Base-by-base conservation (phyloP, 2,329 filamentous ascomycete species). In the Fusarium veterinarium region DNA sequence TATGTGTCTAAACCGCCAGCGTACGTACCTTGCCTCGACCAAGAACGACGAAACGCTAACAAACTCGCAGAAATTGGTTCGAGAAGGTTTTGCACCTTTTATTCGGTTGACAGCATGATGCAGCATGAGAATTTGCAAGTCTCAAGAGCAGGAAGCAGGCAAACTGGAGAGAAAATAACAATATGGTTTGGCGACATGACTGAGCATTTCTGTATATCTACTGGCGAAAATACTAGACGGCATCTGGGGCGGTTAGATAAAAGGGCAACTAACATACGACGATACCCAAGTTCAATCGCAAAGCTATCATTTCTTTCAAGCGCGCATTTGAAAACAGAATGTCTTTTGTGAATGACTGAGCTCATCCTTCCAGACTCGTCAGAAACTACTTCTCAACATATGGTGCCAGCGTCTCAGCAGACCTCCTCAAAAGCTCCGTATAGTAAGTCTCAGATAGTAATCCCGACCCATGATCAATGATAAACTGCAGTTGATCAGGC, bases 381-480 rank as follows among this genome's bases (percentile, higher is more conserved):
- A 16, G 16, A 25, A 19, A 7, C n/a, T 49, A 33, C 33, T 51
- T 46, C 13, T 53, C 4, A 5, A 73, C 7, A 25, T 68, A 71
- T 4, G 51, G 63, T 5, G 44, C 6, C 28, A 75, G 25, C 4
- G 72, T 66, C 53, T 69, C 46, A 0, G 69, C 69, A 23, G 72
- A 73, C 37, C 52, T 44, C 8, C 28, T 42, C 42, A 73, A 37
- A 17, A 75, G 59, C 2, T 57, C 51, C 0, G 66, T 69, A 4
- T 75, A 75, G 23, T 75, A 75, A 7, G 8, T 28, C 7, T 68
- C 63, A 6, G 73, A 75, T 0, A 75, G 5, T 10, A 73, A 14
- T 0, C 63, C 72, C 3, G 73, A 75, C 0, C 72, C 72, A 28
- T 75, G 72, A 45, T 75, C 64, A 38, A 75, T 65, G 1, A 75